Conservation (phyloP, 2,329 filamentous ascomycete genomes). For the Apiospora rasikravindrae region DNA sequence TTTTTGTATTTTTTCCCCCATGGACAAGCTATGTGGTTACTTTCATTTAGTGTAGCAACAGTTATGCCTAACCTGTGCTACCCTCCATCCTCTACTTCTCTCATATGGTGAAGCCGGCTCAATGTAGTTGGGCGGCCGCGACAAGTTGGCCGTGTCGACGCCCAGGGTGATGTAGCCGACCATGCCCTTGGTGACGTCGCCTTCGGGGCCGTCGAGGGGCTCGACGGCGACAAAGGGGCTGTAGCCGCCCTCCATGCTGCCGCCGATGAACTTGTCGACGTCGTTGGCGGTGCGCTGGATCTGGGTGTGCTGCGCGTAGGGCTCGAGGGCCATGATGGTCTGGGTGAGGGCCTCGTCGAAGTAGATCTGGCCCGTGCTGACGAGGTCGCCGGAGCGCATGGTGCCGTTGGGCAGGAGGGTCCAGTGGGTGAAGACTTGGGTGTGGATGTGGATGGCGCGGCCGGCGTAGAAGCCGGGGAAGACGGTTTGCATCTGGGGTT, state of each 20-base stretch:
- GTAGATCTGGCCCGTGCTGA: slow-evolving; percentile 41
- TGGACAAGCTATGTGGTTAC: no score
- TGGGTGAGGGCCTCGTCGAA: slow-evolving; percentile 34
- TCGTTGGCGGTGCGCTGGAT: not conserved
- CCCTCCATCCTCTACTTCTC: not conserved
- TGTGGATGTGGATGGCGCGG: slow-evolving; percentile 33
- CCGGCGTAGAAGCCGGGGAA: slow-evolving; percentile 34
- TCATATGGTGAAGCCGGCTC: not conserved
- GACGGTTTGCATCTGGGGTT: slow-evolving; percentile 22
- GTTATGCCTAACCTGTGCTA: no score
- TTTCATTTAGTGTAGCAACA: no score
- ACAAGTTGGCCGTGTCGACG: not conserved
- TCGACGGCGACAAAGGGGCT: not conserved
- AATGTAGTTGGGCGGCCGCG: not conserved
- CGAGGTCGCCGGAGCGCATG: slow-evolving; percentile 30
- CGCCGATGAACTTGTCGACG: not conserved
- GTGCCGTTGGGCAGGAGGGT: slow-evolving; percentile 27
- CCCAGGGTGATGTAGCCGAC: not conserved
- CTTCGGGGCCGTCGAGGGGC: not conserved
- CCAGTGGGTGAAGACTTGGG: slow-evolving; percentile 31
- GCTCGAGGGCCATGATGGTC: not conserved
- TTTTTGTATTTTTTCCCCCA: no score
- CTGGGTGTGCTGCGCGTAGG: not conserved
- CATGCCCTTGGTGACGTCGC: not conserved
- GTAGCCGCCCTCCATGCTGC: not conserved